Percentiles rank a stretch among this genome's conserved stretches.
phyloP scores from a whole-genome alignment of 2,329 filamentous ascomycete genomes.

The Colletotrichum navitas region DNA sequence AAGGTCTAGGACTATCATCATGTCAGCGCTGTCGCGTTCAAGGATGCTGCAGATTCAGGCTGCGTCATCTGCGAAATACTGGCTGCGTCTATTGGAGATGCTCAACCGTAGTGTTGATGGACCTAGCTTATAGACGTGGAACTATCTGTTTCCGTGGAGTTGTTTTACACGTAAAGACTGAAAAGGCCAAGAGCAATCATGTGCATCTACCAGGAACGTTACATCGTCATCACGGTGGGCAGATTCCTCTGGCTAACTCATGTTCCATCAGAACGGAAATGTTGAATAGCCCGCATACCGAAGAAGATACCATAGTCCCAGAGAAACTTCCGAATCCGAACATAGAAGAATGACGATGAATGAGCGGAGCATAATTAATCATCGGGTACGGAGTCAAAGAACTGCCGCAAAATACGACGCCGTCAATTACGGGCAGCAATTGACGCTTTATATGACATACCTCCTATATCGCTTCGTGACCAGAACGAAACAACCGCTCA shows the following conservation, averaged over 20 bases:
- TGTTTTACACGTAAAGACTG: not conserved
- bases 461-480: too few relatives aligned
- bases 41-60: not conserved
- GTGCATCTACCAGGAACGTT: not conserved
- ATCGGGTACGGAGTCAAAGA: too few relatives aligned
- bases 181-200: not conserved
- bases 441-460: too few relatives aligned
- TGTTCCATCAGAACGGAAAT: slow-evolving; percentile 7
- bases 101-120: not conserved
- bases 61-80: not conserved
- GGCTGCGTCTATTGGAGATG: not conserved
- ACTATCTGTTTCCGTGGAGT: not conserved
- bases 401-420: too few relatives aligned
- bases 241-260: slow-evolving; percentile 2
- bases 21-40: not conserved
- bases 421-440: too few relatives aligned
- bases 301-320: too few relatives aligned
- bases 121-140: not conserved
- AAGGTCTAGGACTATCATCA: not conserved
- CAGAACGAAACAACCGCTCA: slow-evolving; percentile 3
- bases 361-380: not conserved
- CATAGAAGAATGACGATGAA: slow-evolving; percentile 1
- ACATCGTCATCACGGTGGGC: not conserved
- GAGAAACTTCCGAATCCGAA: not conserved
- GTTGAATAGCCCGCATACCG: not conserved